These are phyloP conservation scores for Hamigera avellanea DNA, from an alignment of 495 filamentous ascomycete species.

Conservation along the genomic window DNA sequence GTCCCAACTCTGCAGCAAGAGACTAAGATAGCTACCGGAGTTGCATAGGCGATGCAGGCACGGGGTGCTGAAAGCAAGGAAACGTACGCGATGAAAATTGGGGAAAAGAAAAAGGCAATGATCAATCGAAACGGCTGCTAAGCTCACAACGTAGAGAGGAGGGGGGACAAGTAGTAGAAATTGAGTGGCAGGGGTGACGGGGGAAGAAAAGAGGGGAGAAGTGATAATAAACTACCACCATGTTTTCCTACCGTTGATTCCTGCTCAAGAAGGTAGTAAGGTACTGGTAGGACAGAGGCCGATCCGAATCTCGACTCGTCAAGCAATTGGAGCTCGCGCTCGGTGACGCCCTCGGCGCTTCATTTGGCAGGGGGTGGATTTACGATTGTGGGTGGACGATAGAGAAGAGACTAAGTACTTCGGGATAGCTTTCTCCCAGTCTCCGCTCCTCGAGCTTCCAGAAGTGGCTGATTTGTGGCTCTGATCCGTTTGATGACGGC, in stretches of 20 bases:
- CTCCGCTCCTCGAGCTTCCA: too few relatives aligned
- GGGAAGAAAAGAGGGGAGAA: slow-evolving; percentile 2
- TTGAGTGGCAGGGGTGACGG: neutral
- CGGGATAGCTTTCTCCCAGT: too few relatives aligned
- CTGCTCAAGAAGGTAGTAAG: slow-evolving; percentile 4
- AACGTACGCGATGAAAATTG: neutral
- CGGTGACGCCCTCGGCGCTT: slow-evolving; percentile 15
- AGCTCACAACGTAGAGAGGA: slow-evolving; percentile 1
- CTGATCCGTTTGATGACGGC: too few relatives aligned
- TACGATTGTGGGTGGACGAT: too few relatives aligned
- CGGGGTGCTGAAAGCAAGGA: neutral
- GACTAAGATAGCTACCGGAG: too few relatives aligned
- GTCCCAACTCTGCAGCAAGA: too few relatives aligned
- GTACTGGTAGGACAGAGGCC: slow-evolving; percentile 8
- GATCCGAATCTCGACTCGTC: slow-evolving; percentile 25
- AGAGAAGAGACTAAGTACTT: too few relatives aligned
- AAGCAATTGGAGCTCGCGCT: slow-evolving; percentile 25
- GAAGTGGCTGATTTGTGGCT: too few relatives aligned
- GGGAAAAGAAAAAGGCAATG: too few relatives aligned
- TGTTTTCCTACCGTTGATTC: too few relatives aligned
- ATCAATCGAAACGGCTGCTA: too few relatives aligned
- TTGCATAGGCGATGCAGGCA: too few relatives aligned
- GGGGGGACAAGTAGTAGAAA: slow-evolving; percentile 1
- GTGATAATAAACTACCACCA: neutral
- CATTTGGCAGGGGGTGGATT: slow-evolving; percentile 9